Conservation (phyloP, 139 green algal genomes). For the Pleodorina starrii region DNA sequence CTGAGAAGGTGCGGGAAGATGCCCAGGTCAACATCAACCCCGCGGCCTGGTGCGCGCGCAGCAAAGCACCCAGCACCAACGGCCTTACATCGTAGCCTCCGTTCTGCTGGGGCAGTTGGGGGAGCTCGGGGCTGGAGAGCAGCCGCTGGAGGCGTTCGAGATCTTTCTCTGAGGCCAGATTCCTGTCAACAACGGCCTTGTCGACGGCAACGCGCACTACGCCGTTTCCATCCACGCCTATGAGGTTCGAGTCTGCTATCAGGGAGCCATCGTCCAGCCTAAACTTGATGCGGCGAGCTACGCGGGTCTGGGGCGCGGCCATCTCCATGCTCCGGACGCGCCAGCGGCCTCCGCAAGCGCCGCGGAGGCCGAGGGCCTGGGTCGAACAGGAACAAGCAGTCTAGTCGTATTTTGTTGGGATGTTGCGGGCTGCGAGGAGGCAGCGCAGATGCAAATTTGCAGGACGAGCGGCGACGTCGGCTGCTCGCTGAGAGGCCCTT, state of each 20-base stretch:
- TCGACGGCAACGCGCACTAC: conserved; percentile 24
- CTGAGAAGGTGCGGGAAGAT: conserved; percentile 31
- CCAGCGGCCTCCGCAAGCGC: conserved; percentile 18
- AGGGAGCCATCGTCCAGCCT: conserved; percentile 46
- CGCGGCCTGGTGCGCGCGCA: background rate
- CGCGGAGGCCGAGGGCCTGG: conserved; percentile 2
- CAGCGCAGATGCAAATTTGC: too few relatives aligned
- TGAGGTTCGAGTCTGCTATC: conserved; percentile 10
- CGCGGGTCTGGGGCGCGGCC: background rate
- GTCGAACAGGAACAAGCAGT: background rate
- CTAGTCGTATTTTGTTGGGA: too few relatives aligned
- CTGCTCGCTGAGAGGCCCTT: too few relatives aligned
- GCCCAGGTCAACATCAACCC: conserved; percentile 19
- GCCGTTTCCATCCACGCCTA: conserved; percentile 9
- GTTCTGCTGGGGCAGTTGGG: background rate
- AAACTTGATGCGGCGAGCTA: conserved; percentile 40
- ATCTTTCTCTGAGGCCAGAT: conserved; percentile 18
- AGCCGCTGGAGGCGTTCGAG: conserved; percentile 41
- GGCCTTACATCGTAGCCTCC: conserved; percentile 6
- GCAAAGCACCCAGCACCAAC: background rate
- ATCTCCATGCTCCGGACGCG: conserved; percentile 6
- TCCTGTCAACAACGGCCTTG: conserved; percentile 13
- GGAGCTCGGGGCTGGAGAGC: conserved; percentile 27
- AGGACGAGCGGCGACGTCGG: too few relatives aligned
- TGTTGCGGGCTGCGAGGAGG: too few relatives aligned